A percentile compares a stretch with the other conserved stretches of the same genome.
phyloP scores from a whole-genome alignment of 2,329 filamentous ascomycete species.

The Ilyonectria mors-panacis region DNA sequence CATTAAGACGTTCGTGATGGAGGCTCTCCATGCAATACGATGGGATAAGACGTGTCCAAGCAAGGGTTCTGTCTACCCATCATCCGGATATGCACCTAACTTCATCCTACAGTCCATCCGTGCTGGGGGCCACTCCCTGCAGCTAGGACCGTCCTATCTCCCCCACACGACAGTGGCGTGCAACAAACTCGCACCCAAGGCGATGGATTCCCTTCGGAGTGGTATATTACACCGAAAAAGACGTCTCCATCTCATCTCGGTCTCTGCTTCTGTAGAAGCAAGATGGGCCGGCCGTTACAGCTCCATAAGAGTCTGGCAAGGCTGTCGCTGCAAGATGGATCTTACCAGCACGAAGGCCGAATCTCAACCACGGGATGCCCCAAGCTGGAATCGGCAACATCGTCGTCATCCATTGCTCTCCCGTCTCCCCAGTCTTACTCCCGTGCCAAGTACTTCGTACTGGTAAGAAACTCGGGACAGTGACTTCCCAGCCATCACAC shows the following conservation, averaged over 20 bases:
- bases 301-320: constrained; percentile 9
- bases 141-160: constrained; percentile 14
- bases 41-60: constrained; percentile 13
- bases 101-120: constrained; percentile 11
- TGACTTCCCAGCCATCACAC: constrained; percentile 6
- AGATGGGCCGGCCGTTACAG: constrained; percentile 10
- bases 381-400: constrained; percentile 5
- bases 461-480: background rate
- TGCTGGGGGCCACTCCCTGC: constrained; percentile 1
- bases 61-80: constrained; percentile 14
- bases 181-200: constrained; percentile 2
- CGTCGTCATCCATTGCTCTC: constrained; percentile 20
- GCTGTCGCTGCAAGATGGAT: constrained; percentile 11
- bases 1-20: background rate
- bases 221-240: constrained; percentile 18
- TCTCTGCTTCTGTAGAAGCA: constrained; percentile 15
- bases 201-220: constrained; percentile 7
- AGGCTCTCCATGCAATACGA: constrained; percentile 11
- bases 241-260: constrained; percentile 24
- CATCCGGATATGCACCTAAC: background rate
- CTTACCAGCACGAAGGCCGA: constrained; percentile 7
- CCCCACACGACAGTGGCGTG: constrained; percentile 20
- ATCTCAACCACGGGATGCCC: background rate
- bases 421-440: constrained; percentile 1
- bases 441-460: constrained; percentile 9